Evolutionary conservation across 2,329 filamentous ascomycete genomes (phyloP), one percentile per base, ranked within the genome.

Genomic region (Phialemoniopsis sp.): DNA sequence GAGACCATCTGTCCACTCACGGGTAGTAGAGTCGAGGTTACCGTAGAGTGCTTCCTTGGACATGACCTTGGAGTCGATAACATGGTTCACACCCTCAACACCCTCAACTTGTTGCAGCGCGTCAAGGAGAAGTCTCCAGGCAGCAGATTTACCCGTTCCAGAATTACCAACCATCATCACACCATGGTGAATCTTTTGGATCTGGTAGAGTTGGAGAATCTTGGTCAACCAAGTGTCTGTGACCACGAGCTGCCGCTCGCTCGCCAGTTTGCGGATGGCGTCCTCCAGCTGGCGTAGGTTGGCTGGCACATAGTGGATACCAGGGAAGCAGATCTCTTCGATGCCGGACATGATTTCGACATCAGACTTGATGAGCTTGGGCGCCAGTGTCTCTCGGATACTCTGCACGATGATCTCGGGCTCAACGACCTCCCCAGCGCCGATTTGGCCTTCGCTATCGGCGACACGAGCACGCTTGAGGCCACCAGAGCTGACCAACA

Each of bases 121-220:
- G 54, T 94, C 87, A 15, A 98, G 76, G 37, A 99, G 73, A 32
- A 95, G 81, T 55, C 87, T 89, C 93, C 94, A 99, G 5, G 93
- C 87, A 2, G 87, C 82, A 31, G 93, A 96, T 67, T 99, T 99
- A 58, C 94, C 94, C 34, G 91, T 86, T n/a, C 94, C 93, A 21
- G 94, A 96, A 56, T 88, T 89, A 46, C 93, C 93, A 9, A 99
- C 93, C 93, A 98, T 97, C 94, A 99, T 99, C 19, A 99, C 93
- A 84, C 93, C 93, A 52, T 99, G 93, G 56, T 99, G 93, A 42
- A 98, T 89, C 49, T 84, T 87, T 63, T 97, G 93, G 46, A 99
- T 99, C 62, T 99, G 93, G 60, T 95, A 97, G 3, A 98, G 78
- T 61, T 99, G 93, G 8, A 98, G 74, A 28, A 95, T 83, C 68